These are phyloP conservation scores for Debaryomycetaceae sp. DNA, from an alignment of 1,139 yeast genomes.

Conservation along the genomic window DNA sequence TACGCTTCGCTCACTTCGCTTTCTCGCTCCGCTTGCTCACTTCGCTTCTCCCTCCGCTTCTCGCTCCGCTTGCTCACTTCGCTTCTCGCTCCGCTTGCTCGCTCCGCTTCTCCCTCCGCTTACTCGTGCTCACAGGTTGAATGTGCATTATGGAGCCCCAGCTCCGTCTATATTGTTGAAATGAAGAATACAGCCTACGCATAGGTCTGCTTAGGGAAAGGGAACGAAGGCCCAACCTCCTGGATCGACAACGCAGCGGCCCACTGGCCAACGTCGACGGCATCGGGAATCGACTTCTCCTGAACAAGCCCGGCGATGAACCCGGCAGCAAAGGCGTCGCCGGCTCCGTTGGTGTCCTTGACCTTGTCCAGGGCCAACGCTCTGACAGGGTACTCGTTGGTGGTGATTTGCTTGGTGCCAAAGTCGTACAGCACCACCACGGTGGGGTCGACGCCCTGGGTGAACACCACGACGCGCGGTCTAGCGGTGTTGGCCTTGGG, in stretches of 20 bases:
- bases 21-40: too few relatives aligned
- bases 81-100: too few relatives aligned
- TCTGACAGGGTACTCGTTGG: constrained; percentile 62
- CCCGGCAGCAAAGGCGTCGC: constrained; percentile 99
- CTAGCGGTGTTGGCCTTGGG: constrained; percentile 71
- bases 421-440: constrained; percentile 59
- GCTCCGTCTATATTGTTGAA: constrained; percentile 9
- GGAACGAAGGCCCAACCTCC: constrained; percentile 92
- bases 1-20: too few relatives aligned
- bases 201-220: constrained; percentile 70
- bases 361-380: constrained; percentile 63
- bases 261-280: constrained; percentile 93
- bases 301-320: constrained; percentile 85
- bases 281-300: constrained; percentile 57
- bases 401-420: constrained; percentile 40
- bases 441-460: constrained; percentile 91
- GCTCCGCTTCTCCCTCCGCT: too few relatives aligned
- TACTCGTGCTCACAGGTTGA: constrained; percentile 6
- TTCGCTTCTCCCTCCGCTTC: too few relatives aligned
- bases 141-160: constrained; percentile 3
- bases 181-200: constrained; percentile 12
- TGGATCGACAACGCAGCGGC: constrained; percentile 89
- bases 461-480: constrained; percentile 82
- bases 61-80: too few relatives aligned
- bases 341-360: constrained; percentile 97